Base-by-base conservation (phyloP, 2,329 filamentous ascomycete species). In the Microcyclospora tardicrescens region DNA sequence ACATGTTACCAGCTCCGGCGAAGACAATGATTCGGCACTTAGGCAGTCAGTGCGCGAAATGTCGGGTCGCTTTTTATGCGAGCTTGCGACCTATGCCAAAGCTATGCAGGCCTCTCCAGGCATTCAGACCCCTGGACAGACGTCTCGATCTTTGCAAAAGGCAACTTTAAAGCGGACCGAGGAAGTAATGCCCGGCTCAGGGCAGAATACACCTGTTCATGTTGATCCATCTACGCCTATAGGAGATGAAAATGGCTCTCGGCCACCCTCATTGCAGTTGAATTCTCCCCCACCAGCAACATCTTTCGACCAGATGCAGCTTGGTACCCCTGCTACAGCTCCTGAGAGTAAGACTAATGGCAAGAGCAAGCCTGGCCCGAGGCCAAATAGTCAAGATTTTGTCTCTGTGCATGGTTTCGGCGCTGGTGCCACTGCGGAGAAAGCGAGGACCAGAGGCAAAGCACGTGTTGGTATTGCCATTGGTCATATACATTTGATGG, bases 401-500 rank as follows among this genome's bases (percentile, higher is more conserved):
- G 67, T 72, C 46, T 73, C 73, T 16, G 64, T 73, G 15, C 70
- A 73, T 38, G 84, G 85, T 0, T 85, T 93, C 35, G 64, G 65
- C 2, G 63, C 65, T 16, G 61, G 61, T 9, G 80, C 40, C 67
- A 81, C 43, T 81, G 43, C 52, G 30, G 52, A 56, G 37, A 59
- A 58, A 45, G 82, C 78, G 57, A 79, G 84, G 44, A 79, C 80
- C 49, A 85, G 84, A 57, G 84, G 84, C 24, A 87, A 82, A 58
- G 81, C 82, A 19, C 77, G 89, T 39, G 73, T 84, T 11, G 76
- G 77, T 15, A 79, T 95, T 40, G 73, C 93, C 8, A 71, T 93
- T 48, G 89, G 84, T 1, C 85, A 82, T 12, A 68, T 95, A 47
- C 93, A 89, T 58, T 73, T 98, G 49, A 82, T 87, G 60, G 82